Base-by-base conservation (phyloP, 805 yeast species). In the Candida mattraensis region DNA sequence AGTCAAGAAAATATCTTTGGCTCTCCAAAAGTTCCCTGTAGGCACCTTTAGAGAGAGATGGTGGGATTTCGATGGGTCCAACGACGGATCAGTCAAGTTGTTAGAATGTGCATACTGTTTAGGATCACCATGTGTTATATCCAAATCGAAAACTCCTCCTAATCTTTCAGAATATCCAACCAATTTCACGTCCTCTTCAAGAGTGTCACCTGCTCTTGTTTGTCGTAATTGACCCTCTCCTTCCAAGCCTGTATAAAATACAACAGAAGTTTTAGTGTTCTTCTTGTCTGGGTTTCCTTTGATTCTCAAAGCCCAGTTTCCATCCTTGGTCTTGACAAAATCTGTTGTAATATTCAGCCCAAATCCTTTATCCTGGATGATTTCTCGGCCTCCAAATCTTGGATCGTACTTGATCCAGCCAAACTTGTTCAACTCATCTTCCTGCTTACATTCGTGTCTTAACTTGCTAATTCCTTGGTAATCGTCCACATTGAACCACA, bases 321-420 rank as follows among this genome's bases (percentile, higher is more conserved):
- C 76, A 3, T 82, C 85, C 37, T 76, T 81, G 31, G 76, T 72
- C 62, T 93, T 93, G 19, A 83, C 83, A 58, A 88, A 85, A 42
- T 83, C 85, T 5, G 86, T 77, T 0, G 76, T 73, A 24, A 93
- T 51, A 36, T 74, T 73, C 4, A 88, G 60, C 36, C 77, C 76
- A 42, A 78, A 74, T 21, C 74, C 83, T 14, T 63, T 59, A 56
- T 93, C 99, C 23, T 68, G 63, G 18, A 93, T 78, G 2, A 74
- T 66, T 54, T 93, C 91, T 42, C 74, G 67, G 0, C 99, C 99
- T 16, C 99, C 99, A 10, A 61, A 32, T 45, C 98, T 71, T 5
- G 96, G 88, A 55, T 93, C 98, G 57, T 83, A 93, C 23, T 69
- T 65, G n/a, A 75, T 69, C 96, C 97, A 93, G 17, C 89, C 87